Conservation (phyloP, 176 grass and related monocot genomes). For the Hsuehochloa calcarea region DNA sequence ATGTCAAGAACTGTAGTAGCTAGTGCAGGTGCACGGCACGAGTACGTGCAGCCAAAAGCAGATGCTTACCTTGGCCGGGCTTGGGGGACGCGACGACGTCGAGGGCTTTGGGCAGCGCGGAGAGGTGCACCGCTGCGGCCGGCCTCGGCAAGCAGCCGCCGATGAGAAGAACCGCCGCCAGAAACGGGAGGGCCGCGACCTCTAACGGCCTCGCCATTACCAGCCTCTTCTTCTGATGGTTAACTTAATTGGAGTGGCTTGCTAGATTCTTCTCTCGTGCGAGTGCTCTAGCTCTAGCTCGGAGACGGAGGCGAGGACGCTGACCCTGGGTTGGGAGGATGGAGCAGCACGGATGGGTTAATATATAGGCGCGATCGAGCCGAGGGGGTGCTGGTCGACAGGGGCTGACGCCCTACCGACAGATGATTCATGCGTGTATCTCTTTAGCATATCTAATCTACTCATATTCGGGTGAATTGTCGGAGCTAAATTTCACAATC, state of each 20-base stretch:
- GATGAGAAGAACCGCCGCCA: constrained; percentile 37
- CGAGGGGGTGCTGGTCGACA: too few relatives aligned
- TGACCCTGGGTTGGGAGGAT: neutral
- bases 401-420: too few relatives aligned
- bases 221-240: neutral
- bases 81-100: constrained; percentile 42
- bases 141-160: constrained; percentile 28
- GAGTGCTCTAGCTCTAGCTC: neutral
- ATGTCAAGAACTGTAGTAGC: neutral
- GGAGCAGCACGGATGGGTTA: neutral
- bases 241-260: neutral
- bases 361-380: constrained; percentile 8
- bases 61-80: constrained; percentile 45
- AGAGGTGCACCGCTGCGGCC: constrained; percentile 42
- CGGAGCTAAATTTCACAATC: too few relatives aligned
- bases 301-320: neutral
- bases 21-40: neutral
- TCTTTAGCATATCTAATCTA: too few relatives aligned
- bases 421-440: too few relatives aligned
- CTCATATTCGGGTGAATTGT: too few relatives aligned
- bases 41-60: neutral
- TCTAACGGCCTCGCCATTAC: constrained; percentile 3
- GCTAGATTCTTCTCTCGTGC: neutral
- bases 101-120: constrained; percentile 52
- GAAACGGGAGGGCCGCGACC: neutral